Percentiles rank a stretch among this genome's conserved stretches.
Conservation (phyloP, 2,329 filamentous ascomycete genomes). For the Fusarium sp. region DNA sequence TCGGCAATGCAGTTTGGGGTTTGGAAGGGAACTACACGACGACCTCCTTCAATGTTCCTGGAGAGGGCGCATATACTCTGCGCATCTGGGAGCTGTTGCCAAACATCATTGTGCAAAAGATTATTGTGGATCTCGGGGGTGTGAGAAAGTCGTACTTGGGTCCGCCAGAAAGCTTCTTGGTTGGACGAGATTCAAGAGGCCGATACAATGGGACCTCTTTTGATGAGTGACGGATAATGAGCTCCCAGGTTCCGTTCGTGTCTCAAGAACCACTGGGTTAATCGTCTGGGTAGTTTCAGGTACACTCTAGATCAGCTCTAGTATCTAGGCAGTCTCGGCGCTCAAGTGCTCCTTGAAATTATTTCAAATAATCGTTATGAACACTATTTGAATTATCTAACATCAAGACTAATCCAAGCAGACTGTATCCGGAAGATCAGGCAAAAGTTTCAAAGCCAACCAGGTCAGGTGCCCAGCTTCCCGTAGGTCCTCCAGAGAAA, state of each 20-base stretch:
- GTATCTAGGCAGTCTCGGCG: too few relatives aligned
- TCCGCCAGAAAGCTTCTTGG: conserved; percentile 68
- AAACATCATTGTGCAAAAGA: conserved; percentile 69
- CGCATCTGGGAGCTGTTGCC: conserved; percentile 68
- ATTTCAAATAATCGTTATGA: too few relatives aligned
- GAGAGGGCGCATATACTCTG: conserved; percentile 64
- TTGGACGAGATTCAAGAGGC: conserved; percentile 24
- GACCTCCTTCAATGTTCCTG: conserved; percentile 58
- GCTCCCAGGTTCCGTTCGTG: too few relatives aligned
- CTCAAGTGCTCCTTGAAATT: too few relatives aligned
- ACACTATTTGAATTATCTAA: too few relatives aligned
- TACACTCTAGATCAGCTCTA: too few relatives aligned
- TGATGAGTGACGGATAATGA: too few relatives aligned
- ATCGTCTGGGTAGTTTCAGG: too few relatives aligned
- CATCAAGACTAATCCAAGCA: too few relatives aligned
- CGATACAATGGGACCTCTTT: conserved; percentile 37
- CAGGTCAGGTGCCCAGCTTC: conserved; percentile 58
- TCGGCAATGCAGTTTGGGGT: conserved; percentile 65
- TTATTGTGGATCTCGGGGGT: conserved; percentile 70
- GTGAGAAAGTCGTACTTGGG: conserved; percentile 69
- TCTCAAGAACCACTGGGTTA: too few relatives aligned
- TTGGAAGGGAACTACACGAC: conserved; percentile 61
- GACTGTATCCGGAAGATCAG: not conserved
- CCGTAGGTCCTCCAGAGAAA: conserved; percentile 50
- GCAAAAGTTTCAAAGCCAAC: conserved; percentile 58